A percentile compares a stretch with the other conserved stretches of the same genome.
Conservation (phyloP, 371 early-diverging fungal genomes). For the Apophysomyces sp. region DNA sequence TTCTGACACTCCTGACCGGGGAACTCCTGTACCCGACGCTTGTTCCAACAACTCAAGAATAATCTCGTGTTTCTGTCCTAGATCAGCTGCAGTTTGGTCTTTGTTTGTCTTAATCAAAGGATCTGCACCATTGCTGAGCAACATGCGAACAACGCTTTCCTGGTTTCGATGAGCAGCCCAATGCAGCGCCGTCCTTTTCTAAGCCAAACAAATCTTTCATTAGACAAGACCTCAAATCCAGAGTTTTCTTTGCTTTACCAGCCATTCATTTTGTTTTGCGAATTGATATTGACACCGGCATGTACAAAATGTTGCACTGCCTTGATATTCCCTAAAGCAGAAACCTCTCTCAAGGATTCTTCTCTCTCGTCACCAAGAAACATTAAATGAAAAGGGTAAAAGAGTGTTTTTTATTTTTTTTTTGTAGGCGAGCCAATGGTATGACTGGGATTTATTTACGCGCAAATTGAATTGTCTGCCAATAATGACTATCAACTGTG, state of each 20-base stretch:
- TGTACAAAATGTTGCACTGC: constrained; percentile 61
- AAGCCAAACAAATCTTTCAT: background rate
- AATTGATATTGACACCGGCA: constrained; percentile 63
- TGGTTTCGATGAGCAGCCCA: constrained; percentile 72
- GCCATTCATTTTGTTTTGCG: constrained; percentile 66
- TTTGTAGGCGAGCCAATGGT: too few species aligned
- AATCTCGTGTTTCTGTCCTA: constrained; percentile 50
- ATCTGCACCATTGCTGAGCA: constrained; percentile 61
- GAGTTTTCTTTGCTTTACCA: constrained; percentile 42
- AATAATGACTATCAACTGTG: too few species aligned
- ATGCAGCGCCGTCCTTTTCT: constrained; percentile 66
- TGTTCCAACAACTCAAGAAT: constrained; percentile 36
- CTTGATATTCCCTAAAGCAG: constrained; percentile 73
- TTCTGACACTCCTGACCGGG: constrained; percentile 14
- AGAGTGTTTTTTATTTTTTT: too few species aligned
- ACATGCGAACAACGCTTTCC: constrained; percentile 44
- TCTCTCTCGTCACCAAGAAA: constrained; percentile 51
- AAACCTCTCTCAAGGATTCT: constrained; percentile 68
- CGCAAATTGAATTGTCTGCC: too few species aligned
- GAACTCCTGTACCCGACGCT: background rate
- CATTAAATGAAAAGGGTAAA: constrained; percentile 18
- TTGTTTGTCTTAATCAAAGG: constrained; percentile 51
- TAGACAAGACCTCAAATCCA: too few species aligned
- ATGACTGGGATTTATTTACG: too few species aligned
- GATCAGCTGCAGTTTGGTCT: constrained; percentile 58